Evolutionary conservation across 129 eudicot genomes (phyloP), one percentile per base, ranked within the genome.

Genomic region (Mikania micrantha): DNA sequence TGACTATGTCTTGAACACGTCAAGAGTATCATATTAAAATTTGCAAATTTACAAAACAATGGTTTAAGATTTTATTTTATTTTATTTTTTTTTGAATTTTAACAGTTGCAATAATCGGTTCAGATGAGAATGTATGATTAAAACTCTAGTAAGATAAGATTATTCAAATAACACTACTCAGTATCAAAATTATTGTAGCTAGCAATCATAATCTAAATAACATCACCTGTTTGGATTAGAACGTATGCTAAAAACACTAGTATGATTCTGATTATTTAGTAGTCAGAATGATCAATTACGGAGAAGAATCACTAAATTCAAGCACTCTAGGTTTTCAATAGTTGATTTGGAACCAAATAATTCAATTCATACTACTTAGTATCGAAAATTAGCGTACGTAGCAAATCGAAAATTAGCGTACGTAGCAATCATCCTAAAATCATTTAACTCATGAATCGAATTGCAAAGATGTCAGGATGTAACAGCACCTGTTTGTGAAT

Each of bases 401-500:
- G n/a, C n/a, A n/a, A n/a, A n/a, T n/a, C n/a, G n/a, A n/a, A n/a
- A n/a, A n/a, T n/a, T n/a, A n/a, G n/a, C n/a, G n/a, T n/a, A n/a
- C n/a, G n/a, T n/a, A n/a, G 32, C 35, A 24, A 21, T 53, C n/a
- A 24, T 53, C 24, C 32, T 40, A 31, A 47, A 13, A 9, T 22
- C 15, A 13, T 32, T 49, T 15, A 60, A 35, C 17, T 9, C 24
- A 3, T 17, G 19, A 56, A n/a, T 70, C 29, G 12, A 72, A 42
- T 47, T 47, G 15, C 60, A 72, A 50, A 50, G 15, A 4, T 9
- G 0, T 7, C 36, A 3, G 36, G 36, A 32, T 32, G 36, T 60
- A 60, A 71, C 12, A 21, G 1, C n/a, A 94, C 99, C 99, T 94
- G 97, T 78, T 74, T 89, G 78, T 90, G 97, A 81, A 94, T 85